Evolutionary conservation across 2,329 filamentous ascomycete genomes (phyloP).

Genomic region (Penicillium sp.): DNA sequence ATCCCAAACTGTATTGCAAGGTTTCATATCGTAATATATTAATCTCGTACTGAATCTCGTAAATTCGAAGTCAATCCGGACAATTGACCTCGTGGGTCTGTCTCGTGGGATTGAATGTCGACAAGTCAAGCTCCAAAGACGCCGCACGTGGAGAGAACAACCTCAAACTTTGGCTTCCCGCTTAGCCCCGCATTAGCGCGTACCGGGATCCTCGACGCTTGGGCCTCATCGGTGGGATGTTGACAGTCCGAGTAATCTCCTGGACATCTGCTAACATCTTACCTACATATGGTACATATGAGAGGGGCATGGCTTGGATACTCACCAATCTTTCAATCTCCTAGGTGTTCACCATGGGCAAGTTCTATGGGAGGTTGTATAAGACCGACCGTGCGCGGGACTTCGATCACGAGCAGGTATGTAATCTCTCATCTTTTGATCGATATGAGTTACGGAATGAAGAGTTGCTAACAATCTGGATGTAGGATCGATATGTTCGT

Average conservation of each 20-base stretch:
- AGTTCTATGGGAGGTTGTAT: conserved; percentile 39
- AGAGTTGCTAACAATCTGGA: background rate
- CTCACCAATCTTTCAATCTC: background rate
- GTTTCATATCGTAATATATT: too few species aligned
- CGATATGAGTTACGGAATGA: background rate
- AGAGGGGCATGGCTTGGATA: background rate
- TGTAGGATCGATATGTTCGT: conserved; percentile 44
- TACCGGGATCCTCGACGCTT: conserved; percentile 1
- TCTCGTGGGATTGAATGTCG: background rate
- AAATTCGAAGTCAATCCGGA: too few species aligned
- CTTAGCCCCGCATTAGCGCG: conserved; percentile 4
- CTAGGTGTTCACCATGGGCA: conserved; percentile 29
- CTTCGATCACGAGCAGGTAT: conserved; percentile 46
- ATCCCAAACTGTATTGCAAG: too few species aligned
- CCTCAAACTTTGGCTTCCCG: conserved; percentile 10
- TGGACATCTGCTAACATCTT: background rate
- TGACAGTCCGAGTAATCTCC: background rate
- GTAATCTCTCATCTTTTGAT: background rate
- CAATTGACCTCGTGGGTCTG: too few species aligned
- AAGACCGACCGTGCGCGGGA: conserved; percentile 46
- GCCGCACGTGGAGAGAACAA: conserved; percentile 20
- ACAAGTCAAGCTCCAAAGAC: conserved; percentile 10
- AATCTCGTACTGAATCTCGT: too few species aligned
- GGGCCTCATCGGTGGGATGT: background rate
- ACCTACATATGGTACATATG: background rate